Conservation (phyloP, 2,329 filamentous ascomycete genomes). For the Phaeophleospora eucalypticola region DNA sequence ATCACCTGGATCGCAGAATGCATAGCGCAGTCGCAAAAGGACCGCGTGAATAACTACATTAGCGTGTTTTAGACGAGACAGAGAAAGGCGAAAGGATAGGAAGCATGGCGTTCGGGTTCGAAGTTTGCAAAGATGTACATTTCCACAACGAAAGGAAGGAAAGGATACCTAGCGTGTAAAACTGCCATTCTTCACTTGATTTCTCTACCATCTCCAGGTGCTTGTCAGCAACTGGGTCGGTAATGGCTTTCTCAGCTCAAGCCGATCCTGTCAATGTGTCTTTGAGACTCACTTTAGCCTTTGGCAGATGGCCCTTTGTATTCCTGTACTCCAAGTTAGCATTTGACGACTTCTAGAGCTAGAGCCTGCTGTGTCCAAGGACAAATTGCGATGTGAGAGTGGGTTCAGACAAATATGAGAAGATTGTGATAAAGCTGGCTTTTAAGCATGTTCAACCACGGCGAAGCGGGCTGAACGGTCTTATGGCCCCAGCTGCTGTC, state of each 20-base stretch:
- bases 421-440: slow-evolving; percentile 31
- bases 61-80: slow-evolving; percentile 69
- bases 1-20: slow-evolving; percentile 99
- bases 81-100: not conserved
- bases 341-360: too few species aligned
- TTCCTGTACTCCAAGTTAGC: too few species aligned
- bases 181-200: too few species aligned
- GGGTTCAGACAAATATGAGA: slow-evolving; percentile 22
- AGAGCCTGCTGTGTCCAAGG: too few species aligned
- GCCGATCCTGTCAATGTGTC: too few species aligned
- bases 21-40: slow-evolving; percentile 99
- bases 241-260: too few species aligned
- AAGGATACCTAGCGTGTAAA: not conserved
- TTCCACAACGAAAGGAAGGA: not conserved
- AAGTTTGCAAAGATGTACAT: not conserved
- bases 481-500: slow-evolving; percentile 31
- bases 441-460: slow-evolving; percentile 31
- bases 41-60: slow-evolving; percentile 97
- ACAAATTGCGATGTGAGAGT: too few species aligned
- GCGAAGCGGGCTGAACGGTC: slow-evolving; percentile 22
- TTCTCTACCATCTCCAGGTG: not conserved
- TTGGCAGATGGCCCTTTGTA: too few species aligned
- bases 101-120: not conserved
- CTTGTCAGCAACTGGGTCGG: too few species aligned
- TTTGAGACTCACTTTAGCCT: too few species aligned